Evolutionary conservation across 441 rosid genomes (phyloP).

Genomic region (Theobroma grandiflorum): DNA sequence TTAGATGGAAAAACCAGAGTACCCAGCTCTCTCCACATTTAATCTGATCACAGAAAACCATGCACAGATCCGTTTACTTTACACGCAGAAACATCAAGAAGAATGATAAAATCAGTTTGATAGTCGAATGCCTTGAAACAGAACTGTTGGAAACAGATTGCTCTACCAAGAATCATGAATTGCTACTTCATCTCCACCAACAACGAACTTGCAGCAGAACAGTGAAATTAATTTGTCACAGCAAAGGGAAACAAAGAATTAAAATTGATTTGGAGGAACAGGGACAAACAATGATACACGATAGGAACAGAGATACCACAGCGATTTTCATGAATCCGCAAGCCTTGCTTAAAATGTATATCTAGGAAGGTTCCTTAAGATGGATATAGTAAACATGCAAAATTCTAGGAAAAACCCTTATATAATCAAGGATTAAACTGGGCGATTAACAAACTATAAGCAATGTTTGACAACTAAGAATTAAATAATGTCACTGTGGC

Average conservation of each 20-base stretch:
- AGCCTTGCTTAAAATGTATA: not conserved
- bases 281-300: not conserved
- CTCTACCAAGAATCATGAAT: too few species aligned
- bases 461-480: not conserved
- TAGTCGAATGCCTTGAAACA: too few species aligned
- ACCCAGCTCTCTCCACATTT: too few species aligned
- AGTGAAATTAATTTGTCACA: not conserved
- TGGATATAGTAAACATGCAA: not conserved
- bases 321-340: not conserved
- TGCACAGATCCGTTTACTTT: too few species aligned
- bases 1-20: too few species aligned
- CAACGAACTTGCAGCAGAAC: too few species aligned
- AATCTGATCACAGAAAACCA: too few species aligned
- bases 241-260: not conserved
- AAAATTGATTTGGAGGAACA: not conserved
- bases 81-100: too few species aligned
- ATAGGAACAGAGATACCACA: not conserved
- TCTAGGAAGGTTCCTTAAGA: not conserved
- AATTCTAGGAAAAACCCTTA: too few species aligned
- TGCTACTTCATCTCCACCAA: too few species aligned
- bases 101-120: too few species aligned
- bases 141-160: too few species aligned
- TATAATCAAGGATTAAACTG: not conserved
- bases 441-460: not conserved
- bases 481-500: not conserved